Conservation (phyloP, 2,329 filamentous ascomycete species). For the Pyricularia pennisetigena region DNA sequence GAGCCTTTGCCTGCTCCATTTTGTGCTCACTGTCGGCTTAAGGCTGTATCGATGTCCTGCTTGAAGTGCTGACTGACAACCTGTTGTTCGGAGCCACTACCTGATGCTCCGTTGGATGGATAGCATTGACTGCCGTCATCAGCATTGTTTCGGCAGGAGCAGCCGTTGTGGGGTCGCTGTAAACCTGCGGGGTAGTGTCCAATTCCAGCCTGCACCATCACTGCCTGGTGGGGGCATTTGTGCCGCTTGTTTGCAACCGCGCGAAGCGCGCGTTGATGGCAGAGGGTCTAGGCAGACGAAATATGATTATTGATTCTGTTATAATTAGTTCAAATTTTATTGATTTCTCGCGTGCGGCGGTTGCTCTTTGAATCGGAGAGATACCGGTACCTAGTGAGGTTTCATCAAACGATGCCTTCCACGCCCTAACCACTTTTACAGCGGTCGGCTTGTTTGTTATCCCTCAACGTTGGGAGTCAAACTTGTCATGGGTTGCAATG, state of each 20-base stretch:
- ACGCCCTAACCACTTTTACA: too few species aligned
- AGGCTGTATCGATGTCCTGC: not conserved
- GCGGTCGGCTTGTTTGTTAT: too few species aligned
- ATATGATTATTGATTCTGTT: not conserved
- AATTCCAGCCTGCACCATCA: not conserved
- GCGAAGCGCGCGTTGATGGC: not conserved
- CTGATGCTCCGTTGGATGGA: not conserved
- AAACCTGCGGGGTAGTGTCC: not conserved
- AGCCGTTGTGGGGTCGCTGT: not conserved
- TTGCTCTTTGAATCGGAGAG: too few species aligned
- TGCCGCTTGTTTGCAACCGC: not conserved
- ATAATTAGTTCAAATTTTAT: too few species aligned
- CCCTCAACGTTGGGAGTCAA: too few species aligned
- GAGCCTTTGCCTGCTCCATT: constrained; percentile 67
- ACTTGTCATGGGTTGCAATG: too few species aligned
- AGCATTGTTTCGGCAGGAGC: not conserved
- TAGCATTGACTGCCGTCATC: not conserved
- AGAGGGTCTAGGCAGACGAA: too few species aligned
- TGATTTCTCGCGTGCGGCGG: too few species aligned
- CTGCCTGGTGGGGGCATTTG: not conserved
- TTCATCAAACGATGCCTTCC: too few species aligned
- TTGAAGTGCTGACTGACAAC: not conserved
- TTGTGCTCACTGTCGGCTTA: constrained; percentile 8
- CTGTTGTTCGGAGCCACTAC: not conserved
- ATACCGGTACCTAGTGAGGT: too few species aligned